Evolutionary conservation across 2,329 filamentous ascomycete genomes (phyloP), one percentile per base, ranked within the genome.

Genomic region (Blastomyces gilchristii): DNA sequence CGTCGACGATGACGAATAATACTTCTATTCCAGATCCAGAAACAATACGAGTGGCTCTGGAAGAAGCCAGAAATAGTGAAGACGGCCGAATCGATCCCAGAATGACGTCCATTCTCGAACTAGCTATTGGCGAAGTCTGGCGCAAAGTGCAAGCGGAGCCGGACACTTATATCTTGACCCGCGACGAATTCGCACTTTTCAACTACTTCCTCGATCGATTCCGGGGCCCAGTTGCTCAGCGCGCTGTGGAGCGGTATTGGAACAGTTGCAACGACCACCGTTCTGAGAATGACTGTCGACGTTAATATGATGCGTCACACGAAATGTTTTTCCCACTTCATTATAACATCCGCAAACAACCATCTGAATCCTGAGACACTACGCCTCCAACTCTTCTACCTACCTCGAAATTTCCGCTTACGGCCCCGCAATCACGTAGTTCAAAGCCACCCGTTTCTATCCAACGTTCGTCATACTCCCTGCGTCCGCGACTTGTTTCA

Each of bases 131-230:
- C 1, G 79, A 83, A 66, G 83, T 92, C 66, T 93, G 89, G 89
- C 72, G 71, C 53, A 86, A 84, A 68, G 82, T 95, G 63, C 77
- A 86, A 69, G 78, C 80, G 3, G 78, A 87, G 41, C 88, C 88
- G 57, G 73, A 77, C 60, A 79, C 80, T n/a, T 95, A 93, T 74
- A 75, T 94, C 67, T 85, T 95, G 79, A 85, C 80, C 43, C 80
- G 82, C 66, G 85, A 90, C 74, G 90, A 96, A 76, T 95, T 94
- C 71, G 85, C 89, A 62, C 82, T 95, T 65, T 91, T 95, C 83
- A 95, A 94, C 79, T 93, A 87, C 75, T 93, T 88, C 74, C 87
- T 89, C 66, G 76, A 82, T 66, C 83, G 87, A 11, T 91, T 88
- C 71, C 73, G 78, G 39, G 83, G 83, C 64, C 71, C 75, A 34